Base-by-base conservation (phyloP, 2,329 filamentous ascomycete genomes). In the Cordyceps javanica region DNA sequence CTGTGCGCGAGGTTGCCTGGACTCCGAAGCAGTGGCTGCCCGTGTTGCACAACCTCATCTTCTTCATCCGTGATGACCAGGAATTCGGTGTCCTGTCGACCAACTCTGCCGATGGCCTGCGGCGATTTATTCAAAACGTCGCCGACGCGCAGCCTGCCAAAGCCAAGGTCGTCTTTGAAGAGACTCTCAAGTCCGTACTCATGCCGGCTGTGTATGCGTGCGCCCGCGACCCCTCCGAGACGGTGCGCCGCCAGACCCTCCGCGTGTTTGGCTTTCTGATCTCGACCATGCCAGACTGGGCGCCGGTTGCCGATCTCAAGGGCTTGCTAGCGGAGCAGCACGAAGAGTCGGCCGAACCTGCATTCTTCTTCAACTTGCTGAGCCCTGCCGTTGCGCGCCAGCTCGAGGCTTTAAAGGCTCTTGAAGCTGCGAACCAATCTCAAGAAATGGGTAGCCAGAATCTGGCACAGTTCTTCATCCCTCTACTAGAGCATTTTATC, bases 341-440 rank as follows among this genome's bases (percentile, higher is more conserved):
- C 54, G 90, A 95, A 60, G 89, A 92, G 48, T 72, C 75, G 25
- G 70, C 76, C 1, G 80, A 83, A 58, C 75, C 79, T 11, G 89
- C 90, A 1, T 97, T 99, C 75, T 99, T 97, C 76, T 89, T 83
- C 71, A 96, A 97, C 65, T 85, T 97, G 45, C 77, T 97, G 36
- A 92, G 94, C 67, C 93, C 96, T 49, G 91, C 96, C 53, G 87
- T 91, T 36, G 87, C 94, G 60, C 86, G 90, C 62, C 89, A 96
- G 66, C 79, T 95, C 55, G 88, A 92, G 64, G 92, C 94, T 3
- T 76, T 99, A 38, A 86, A 89, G 59, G 81, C 90, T 58, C 77
- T 99, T 13, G 86, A 89, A 57, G 75, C 80, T 9, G 87, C 88
- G 61, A 89, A 90, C 57, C 71, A 77, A 10, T 79, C 80, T 57